Conservation (phyloP, 1,284 basidiomycete species). For the Trichosporon sp. region DNA sequence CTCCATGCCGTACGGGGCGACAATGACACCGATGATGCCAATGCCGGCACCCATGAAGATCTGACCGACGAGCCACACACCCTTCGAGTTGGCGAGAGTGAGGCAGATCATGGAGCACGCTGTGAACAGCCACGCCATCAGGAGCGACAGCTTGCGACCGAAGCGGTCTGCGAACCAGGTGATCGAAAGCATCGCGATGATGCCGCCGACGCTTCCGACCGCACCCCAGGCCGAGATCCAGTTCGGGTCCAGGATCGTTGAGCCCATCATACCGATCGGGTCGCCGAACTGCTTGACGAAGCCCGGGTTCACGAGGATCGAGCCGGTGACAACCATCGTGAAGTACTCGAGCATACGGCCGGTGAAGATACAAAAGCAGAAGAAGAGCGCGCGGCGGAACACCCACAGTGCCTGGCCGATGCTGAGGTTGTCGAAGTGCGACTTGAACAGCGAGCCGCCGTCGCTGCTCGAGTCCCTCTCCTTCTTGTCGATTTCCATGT, state of each 20-base stretch:
- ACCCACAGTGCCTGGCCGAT: slow-evolving; percentile 21
- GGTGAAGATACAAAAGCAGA: slow-evolving; percentile 22
- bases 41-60: slow-evolving; percentile 20
- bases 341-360: slow-evolving; percentile 25
- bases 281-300: slow-evolving; percentile 23
- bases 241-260: slow-evolving; percentile 9
- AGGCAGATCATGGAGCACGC: slow-evolving; percentile 6
- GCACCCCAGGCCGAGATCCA: slow-evolving; percentile 27
- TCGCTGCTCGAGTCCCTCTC: not conserved
- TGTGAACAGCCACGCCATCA: slow-evolving; percentile 16
- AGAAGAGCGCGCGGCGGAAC: slow-evolving; percentile 19
- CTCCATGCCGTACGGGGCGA: slow-evolving; percentile 16
- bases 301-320: slow-evolving; percentile 18
- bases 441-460: slow-evolving; percentile 15
- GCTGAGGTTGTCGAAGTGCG: slow-evolving; percentile 22
- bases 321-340: slow-evolving; percentile 10
- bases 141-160: slow-evolving; percentile 21
- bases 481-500: not conserved
- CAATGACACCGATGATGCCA: slow-evolving; percentile 10
- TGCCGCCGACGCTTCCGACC: slow-evolving; percentile 13
- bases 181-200: slow-evolving; percentile 5
- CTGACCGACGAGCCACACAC: slow-evolving; percentile 4
- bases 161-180: slow-evolving; percentile 20
- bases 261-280: not conserved
- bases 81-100: not conserved